These are phyloP conservation scores for Penicillium tannophilum DNA, from an alignment of 495 filamentous ascomycete genomes.

Conservation along the genomic window DNA sequence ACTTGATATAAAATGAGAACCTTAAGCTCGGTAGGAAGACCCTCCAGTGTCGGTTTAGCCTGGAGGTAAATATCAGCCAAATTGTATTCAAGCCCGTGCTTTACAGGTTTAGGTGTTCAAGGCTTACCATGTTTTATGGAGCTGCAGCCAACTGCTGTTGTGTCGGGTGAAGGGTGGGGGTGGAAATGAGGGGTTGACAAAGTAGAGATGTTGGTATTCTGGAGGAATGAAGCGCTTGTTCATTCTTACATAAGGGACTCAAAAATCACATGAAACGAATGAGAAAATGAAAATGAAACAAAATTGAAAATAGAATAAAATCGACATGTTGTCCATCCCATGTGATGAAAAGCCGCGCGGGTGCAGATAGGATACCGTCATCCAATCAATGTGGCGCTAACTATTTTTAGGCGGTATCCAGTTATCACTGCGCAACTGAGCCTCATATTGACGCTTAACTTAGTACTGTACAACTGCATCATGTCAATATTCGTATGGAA, in stretches of 20 bases:
- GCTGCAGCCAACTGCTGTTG: neutral
- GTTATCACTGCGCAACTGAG: too few relatives aligned
- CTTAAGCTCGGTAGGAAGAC: constrained; percentile 25
- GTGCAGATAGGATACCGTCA: neutral
- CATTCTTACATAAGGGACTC: neutral
- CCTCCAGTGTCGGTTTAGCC: constrained; percentile 24
- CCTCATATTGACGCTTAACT: too few relatives aligned
- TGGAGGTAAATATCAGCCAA: constrained; percentile 7
- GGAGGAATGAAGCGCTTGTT: neutral
- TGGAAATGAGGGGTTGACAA: constrained; percentile 2
- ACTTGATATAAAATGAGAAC: constrained; percentile 23
- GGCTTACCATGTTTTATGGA: neutral
- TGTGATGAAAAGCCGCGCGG: neutral
- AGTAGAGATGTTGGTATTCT: neutral
- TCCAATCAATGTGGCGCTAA: neutral
- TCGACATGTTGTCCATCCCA: neutral
- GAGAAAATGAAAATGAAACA: neutral
- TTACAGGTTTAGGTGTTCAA: too few relatives aligned
- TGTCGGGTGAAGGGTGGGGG: neutral
- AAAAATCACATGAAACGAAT: neutral
- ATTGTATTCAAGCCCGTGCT: neutral
- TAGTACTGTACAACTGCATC: too few relatives aligned
- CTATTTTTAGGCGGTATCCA: too few relatives aligned
- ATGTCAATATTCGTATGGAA: too few relatives aligned
- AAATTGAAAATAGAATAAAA: neutral